Percentiles rank a stretch among this genome's conserved stretches.
phyloP scores from a whole-genome alignment of 495 filamentous ascomycete genomes.

The Melanomma pulvis-pyrius region DNA sequence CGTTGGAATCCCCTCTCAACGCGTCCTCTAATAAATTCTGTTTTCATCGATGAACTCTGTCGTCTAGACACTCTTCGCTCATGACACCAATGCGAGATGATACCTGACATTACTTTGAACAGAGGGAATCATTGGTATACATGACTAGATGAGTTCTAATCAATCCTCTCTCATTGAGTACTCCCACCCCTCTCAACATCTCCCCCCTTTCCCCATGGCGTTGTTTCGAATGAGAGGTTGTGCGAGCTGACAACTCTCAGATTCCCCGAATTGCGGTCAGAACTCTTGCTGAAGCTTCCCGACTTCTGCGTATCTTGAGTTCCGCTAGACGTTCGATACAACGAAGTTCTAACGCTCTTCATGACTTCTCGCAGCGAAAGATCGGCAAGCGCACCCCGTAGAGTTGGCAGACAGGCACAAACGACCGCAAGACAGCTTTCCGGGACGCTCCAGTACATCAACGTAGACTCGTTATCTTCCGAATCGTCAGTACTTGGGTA shows the following conservation, averaged over 20 bases:
- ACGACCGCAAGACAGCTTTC: conserved; percentile 5
- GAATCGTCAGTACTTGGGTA: neutral
- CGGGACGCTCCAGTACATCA: conserved; percentile 11
- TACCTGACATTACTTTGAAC: neutral
- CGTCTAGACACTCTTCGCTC: no score
- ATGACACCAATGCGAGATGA: no score
- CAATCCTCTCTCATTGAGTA: neutral
- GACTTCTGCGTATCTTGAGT: neutral
- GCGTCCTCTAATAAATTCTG: neutral
- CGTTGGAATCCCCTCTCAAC: no score
- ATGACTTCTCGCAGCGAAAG: neutral
- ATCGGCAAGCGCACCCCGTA: neutral
- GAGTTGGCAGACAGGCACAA: conserved; percentile 2
- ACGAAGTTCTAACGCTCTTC: neutral
- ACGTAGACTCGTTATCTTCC: conserved; percentile 5
- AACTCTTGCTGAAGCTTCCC: neutral
- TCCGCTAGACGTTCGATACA: neutral
- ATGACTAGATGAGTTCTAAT: neutral
- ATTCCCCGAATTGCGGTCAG: neutral
- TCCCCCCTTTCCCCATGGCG: conserved; percentile 3
- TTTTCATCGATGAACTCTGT: no score
- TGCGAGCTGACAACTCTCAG: neutral
- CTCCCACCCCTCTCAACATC: neutral
- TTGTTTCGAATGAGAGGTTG: conserved; percentile 3
- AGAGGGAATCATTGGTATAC: neutral